Evolutionary conservation across 2,329 filamentous ascomycete genomes (phyloP).

Genomic region (Incumbomyces delicatus): DNA sequence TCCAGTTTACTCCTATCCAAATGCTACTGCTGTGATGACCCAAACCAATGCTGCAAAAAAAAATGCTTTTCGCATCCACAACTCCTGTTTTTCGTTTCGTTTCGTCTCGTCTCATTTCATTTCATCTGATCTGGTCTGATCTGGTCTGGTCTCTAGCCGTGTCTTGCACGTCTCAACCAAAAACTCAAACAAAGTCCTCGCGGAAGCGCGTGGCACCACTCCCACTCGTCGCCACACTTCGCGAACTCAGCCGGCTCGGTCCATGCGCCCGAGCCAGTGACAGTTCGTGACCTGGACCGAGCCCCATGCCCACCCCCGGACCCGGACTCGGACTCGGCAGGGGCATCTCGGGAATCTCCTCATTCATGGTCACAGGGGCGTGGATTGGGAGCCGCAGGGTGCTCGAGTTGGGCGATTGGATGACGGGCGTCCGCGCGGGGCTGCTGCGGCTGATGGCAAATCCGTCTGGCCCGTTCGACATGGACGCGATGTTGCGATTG

Average conservation of each 20-base stretch:
- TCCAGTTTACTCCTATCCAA: no score
- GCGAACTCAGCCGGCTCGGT: not conserved
- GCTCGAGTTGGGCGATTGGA: slow-evolving; percentile 25
- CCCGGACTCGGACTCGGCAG: not conserved
- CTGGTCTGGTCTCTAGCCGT: no score
- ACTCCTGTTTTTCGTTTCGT: no score
- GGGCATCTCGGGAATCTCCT: slow-evolving; percentile 21
- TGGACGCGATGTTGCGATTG: slow-evolving; percentile 17
- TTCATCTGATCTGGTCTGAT: no score
- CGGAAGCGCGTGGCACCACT: slow-evolving; percentile 1
- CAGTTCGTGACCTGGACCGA: not conserved
- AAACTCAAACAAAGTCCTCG: not conserved
- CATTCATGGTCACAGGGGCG: slow-evolving; percentile 16
- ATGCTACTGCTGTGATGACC: not conserved
- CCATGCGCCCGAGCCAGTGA: not conserved
- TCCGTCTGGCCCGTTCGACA: slow-evolving; percentile 13
- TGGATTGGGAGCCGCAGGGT: slow-evolving; percentile 19
- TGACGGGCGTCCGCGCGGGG: slow-evolving; percentile 34
- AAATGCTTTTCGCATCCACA: not conserved
- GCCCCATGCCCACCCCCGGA: not conserved
- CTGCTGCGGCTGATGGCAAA: slow-evolving; percentile 32
- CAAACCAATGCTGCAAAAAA: not conserved
- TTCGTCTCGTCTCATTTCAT: no score
- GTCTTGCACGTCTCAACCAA: no score
- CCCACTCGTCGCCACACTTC: not conserved